These are phyloP conservation scores for Kazachstania kunashirensis DNA, from an alignment of 805 yeast genomes.

Conservation along the genomic window DNA sequence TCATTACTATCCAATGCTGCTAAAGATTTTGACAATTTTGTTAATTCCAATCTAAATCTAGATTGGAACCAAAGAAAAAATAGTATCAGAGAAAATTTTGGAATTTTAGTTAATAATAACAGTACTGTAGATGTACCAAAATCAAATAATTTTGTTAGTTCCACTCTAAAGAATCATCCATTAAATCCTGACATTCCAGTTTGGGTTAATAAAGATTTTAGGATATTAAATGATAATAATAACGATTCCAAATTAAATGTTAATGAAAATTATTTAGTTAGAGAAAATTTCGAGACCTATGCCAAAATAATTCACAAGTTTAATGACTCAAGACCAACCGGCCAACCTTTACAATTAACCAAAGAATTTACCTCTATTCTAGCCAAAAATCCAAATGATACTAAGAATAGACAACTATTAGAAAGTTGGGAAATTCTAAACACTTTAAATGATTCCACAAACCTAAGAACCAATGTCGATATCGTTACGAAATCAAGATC, in stretches of 20 bases:
- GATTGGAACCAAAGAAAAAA: slow-evolving; percentile 81
- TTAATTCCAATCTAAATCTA: slow-evolving; percentile 58
- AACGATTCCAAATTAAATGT: slow-evolving; percentile 34
- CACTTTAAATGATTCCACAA: slow-evolving; percentile 22
- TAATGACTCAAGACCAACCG: slow-evolving; percentile 57
- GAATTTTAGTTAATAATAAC: slow-evolving; percentile 37
- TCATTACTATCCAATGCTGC: slow-evolving; percentile 66
- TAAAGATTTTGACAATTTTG: slow-evolving; percentile 70
- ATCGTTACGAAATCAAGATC: slow-evolving; percentile 47
- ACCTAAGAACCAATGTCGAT: slow-evolving; percentile 18
- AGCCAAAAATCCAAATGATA: slow-evolving; percentile 41
- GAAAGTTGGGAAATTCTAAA: slow-evolving; percentile 66
- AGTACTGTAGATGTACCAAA: slow-evolving; percentile 11
- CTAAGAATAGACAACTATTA: slow-evolving; percentile 57
- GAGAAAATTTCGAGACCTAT: slow-evolving; percentile 59
- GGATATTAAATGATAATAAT: slow-evolving; percentile 20
- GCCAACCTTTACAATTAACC: slow-evolving; percentile 43
- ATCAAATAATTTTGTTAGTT: neutral
- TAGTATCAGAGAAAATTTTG: slow-evolving; percentile 63
- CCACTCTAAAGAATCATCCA: neutral
- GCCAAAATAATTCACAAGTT: slow-evolving; percentile 63
- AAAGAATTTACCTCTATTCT: slow-evolving; percentile 52
- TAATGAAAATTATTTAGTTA: slow-evolving; percentile 33
- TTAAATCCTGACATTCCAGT: slow-evolving; percentile 1
- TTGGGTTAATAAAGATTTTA: slow-evolving; percentile 7